These are phyloP conservation scores for Stemphylium vesicarium DNA, from an alignment of 2,329 filamentous ascomycete species.

Conservation along the genomic window DNA sequence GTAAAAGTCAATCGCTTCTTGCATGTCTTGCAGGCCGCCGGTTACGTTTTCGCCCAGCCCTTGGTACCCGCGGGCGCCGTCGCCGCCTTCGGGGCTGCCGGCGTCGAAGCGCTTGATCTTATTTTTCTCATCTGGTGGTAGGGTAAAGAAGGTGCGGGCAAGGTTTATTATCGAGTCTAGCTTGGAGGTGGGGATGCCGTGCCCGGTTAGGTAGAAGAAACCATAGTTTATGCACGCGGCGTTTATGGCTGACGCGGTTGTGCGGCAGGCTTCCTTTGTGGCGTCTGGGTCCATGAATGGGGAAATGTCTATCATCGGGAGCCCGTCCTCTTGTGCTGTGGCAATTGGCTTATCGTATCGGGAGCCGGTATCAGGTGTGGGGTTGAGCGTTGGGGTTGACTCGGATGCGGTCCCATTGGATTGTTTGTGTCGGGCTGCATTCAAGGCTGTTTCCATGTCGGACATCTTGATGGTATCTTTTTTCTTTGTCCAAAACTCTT, in stretches of 20 bases:
- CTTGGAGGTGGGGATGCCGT: constrained; percentile 44
- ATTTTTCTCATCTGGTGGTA: constrained; percentile 37
- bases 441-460: constrained; percentile 20
- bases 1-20: constrained; percentile 52
- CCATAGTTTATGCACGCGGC: constrained; percentile 49
- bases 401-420: neutral
- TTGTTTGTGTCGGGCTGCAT: constrained; percentile 13
- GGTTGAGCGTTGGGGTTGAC: constrained; percentile 19
- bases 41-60: constrained; percentile 49
- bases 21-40: constrained; percentile 41
- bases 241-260: constrained; percentile 42
- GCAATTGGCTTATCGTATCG: constrained; percentile 22
- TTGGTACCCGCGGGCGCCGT: constrained; percentile 49
- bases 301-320: constrained; percentile 53
- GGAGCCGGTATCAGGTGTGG: constrained; percentile 21
- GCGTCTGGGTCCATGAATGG: constrained; percentile 41
- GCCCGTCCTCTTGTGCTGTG: constrained; percentile 24
- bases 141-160: constrained; percentile 45
- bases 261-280: constrained; percentile 20
- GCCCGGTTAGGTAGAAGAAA: constrained; percentile 54
- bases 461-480: constrained; percentile 20
- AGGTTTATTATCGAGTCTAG: constrained; percentile 40
- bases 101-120: constrained; percentile 45
- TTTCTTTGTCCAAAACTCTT: neutral
- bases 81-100: constrained; percentile 40